These are phyloP conservation scores for Chrysopogon serrulatus DNA, from an alignment of 176 grass and related monocot species.

Conservation along the genomic window DNA sequence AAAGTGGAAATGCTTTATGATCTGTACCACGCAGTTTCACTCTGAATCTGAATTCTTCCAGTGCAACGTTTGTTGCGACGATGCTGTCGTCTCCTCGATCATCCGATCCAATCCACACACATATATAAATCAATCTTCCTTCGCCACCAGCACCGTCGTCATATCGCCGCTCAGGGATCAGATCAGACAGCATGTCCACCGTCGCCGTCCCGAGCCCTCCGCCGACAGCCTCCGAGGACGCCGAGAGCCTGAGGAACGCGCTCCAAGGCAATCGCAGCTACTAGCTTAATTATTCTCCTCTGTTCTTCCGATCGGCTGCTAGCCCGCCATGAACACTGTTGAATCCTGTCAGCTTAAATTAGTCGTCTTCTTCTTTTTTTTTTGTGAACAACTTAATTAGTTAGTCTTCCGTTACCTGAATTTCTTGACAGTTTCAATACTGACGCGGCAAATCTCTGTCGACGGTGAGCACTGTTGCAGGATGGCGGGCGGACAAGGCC, in stretches of 20 bases:
- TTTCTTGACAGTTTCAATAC: no score
- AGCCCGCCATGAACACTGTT: not conserved
- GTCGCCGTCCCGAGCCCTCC: slow-evolving; percentile 34
- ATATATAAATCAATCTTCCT: not conserved
- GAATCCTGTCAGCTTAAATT: no score
- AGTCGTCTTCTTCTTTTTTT: no score
- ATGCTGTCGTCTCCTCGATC: no score
- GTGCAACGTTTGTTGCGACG: no score
- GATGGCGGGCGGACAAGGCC: slow-evolving; percentile 72
- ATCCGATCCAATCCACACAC: not conserved
- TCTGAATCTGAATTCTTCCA: not conserved
- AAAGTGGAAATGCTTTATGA: not conserved
- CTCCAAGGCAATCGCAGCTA: slow-evolving; percentile 62
- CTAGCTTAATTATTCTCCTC: not conserved
- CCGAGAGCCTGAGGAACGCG: slow-evolving; percentile 47
- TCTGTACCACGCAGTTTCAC: not conserved
- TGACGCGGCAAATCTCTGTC: not conserved
- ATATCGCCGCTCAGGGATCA: not conserved
- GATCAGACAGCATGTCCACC: slow-evolving; percentile 32
- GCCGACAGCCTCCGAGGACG: slow-evolving; percentile 44
- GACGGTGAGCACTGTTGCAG: slow-evolving; percentile 5
- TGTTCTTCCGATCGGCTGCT: no score
- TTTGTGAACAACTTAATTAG: no score
- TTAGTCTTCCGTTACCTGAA: no score
- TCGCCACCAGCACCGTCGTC: not conserved